Evolutionary conservation across 1,284 basidiomycete species (phyloP).

Genomic region (Microbotryum intermedium): DNA sequence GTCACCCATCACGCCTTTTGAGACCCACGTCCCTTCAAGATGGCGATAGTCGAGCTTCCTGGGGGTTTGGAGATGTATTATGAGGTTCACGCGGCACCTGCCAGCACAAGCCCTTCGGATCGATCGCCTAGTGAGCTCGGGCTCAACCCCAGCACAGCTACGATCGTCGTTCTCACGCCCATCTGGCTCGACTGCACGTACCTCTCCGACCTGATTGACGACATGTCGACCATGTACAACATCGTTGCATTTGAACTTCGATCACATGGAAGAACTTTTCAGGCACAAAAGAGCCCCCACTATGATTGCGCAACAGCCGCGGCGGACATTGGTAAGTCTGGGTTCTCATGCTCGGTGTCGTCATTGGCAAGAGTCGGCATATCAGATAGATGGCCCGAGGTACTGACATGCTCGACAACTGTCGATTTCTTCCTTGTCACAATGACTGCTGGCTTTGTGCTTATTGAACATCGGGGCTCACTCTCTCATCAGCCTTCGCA

Average conservation of each 20-base stretch:
- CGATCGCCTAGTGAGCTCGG: background rate
- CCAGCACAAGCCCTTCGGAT: too few relatives aligned
- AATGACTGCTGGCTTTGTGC: too few relatives aligned
- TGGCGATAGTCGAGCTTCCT: slow-evolving; percentile 13
- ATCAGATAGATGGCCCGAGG: too few relatives aligned
- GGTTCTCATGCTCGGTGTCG: background rate
- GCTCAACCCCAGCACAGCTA: slow-evolving; percentile 1
- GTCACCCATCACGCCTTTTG: too few relatives aligned
- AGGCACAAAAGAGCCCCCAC: background rate
- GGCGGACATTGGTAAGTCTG: slow-evolving; percentile 4
- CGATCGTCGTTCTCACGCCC: slow-evolving; percentile 17
- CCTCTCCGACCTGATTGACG: slow-evolving; percentile 8
- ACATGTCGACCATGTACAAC: slow-evolving; percentile 3
- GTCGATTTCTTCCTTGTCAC: too few relatives aligned
- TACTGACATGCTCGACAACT: too few relatives aligned
- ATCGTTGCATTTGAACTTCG: slow-evolving; percentile 9
- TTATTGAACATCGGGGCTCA: too few relatives aligned
- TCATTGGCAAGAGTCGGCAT: background rate
- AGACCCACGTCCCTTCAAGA: background rate
- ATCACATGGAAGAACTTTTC: slow-evolving; percentile 3
- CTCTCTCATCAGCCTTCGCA: background rate
- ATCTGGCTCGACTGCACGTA: slow-evolving; percentile 5
- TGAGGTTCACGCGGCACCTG: slow-evolving; percentile 1
- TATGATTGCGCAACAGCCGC: slow-evolving; percentile 9
- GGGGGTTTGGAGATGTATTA: slow-evolving; percentile 10